Evolutionary conservation across 2,329 filamentous ascomycete genomes (phyloP), one percentile per base, ranked within the genome.

Genomic region (Claviceps spartinae): DNA sequence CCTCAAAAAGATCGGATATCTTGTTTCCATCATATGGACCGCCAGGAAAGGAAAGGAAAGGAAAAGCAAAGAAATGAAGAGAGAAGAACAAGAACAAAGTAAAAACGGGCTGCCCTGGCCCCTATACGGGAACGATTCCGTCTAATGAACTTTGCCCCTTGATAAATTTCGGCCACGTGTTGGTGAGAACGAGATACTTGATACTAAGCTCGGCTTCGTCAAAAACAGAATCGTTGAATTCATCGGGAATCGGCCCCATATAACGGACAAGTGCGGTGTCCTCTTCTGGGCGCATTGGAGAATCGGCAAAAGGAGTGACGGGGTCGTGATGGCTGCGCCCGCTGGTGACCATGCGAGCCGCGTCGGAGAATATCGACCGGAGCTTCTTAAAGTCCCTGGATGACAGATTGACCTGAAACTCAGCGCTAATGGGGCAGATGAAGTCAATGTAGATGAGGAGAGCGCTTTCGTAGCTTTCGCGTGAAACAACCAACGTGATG

Each of bases 151-250:
- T 58, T 47, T 65, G 58, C 49, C 74, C 71, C 53, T 65, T 69
- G 54, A 79, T 72, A 55, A 76, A 81, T 60, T 78, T 79, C 38
- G 77, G 76, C 82, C 82, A 86, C 0, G 82, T 86, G 62, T 85
- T 85, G 14, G 81, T 83, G 51, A 85, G 67, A 2, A 86, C 81
- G 7, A 85, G 71, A 54, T 84, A 82, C 64, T 83, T 84, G 67
- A 86, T 78, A 59, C 75, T 77, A 14, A 67, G 63, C 60, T 83
- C 75, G 0, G 81, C 77, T 18, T 69, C 72, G 58, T 84, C 79
- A 58, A 86, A 85, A 4, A 85, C 71, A 0, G 61, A 62, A 4
- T 70, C 66, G 49, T 72, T 69, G 53, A 85, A 85, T 0, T 57
- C 67, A 0, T 65, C 64, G 0, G 79, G 72, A n/a, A 79, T 71